Evolutionary conservation across 2,329 filamentous ascomycete genomes (phyloP), one percentile per base, ranked within the genome.

Genomic region (Aspergillus viridinutans): DNA sequence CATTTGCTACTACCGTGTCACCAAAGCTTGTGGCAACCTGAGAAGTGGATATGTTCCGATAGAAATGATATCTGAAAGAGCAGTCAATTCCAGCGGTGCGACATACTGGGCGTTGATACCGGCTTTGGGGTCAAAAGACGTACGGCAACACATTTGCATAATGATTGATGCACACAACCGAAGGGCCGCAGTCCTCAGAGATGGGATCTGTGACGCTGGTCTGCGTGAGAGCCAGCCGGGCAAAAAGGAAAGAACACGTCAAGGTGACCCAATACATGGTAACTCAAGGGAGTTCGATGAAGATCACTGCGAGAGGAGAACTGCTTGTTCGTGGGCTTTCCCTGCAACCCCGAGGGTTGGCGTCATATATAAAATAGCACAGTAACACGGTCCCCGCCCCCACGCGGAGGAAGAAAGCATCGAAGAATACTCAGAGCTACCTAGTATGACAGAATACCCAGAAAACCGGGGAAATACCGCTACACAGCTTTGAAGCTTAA

Each of bases 111-210:
- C 43, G 21, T 28, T 25, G 25, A 45, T 12, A 23, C 21, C 8
- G 2, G 10, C 42, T 45, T 23, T 23, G 42, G n/a, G 21, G 3
- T 23, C 10, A 42, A 17, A 35, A 4, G 20, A 54, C 67, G 59
- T 57, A 69, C 60, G 62, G 57, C 17, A 64, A 54, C 8, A 64
- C 59, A 61, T 63, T 64, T 9, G 59, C 74, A 66, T 76, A 76
- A 57, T 67, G 69, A 43, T 76, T 72, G 48, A 77, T 61, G 57
- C 74, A 77, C 45, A 74, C 68, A 21, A 75, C 64, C 49, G 67
- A 69, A 21, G 59, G 60, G 26, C 64, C 65, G 56, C 71, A 73
- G 6, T 58, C 28, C 55, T 70, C 61, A n/a, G 67, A 68, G 25
- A 74, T 58, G 4, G 71, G 70, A 20, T 51, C 52, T n/a, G 61